These are phyloP conservation scores for Dissophora ornata DNA, from an alignment of 192 early-diverging fungal species.

Conservation along the genomic window DNA sequence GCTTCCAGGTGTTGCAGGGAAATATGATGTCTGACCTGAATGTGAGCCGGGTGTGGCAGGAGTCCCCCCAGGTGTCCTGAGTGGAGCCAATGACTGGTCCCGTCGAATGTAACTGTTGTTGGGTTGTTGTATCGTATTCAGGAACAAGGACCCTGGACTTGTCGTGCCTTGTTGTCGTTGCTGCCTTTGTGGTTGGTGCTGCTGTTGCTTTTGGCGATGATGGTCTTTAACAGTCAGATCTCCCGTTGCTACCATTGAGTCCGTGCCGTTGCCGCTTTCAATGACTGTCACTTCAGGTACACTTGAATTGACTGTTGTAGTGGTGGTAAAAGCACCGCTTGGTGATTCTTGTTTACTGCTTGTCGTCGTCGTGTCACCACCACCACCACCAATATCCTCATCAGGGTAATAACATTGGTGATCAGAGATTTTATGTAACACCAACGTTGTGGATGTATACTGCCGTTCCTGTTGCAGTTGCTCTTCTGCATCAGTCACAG, in stretches of 20 bases:
- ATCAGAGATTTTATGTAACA: conserved; percentile 6
- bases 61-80: conserved; percentile 8
- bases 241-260: neutral
- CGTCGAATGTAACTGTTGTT: neutral
- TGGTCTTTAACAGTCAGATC: neutral
- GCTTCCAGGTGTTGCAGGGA: conserved; percentile 28
- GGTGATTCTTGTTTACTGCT: no score
- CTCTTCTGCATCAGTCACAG: no score
- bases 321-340: no score
- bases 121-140: conserved; percentile 4
- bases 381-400: neutral
- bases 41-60: conserved; percentile 17
- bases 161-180: neutral
- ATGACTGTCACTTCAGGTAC: no score
- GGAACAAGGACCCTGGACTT: neutral
- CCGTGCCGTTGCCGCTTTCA: neutral
- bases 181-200: neutral
- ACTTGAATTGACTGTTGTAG: no score
- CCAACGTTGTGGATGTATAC: neutral
- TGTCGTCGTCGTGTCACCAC: neutral
- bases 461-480: no score
- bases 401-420: neutral
- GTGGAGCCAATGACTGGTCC: neutral
- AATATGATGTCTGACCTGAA: conserved; percentile 21
- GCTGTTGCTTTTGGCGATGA: neutral